Percentiles rank a stretch among this genome's conserved stretches.
These are phyloP conservation scores for Pseudogymnoascus destructans DNA, from an alignment of 2,329 filamentous ascomycete genomes.

Conservation along the genomic window DNA sequence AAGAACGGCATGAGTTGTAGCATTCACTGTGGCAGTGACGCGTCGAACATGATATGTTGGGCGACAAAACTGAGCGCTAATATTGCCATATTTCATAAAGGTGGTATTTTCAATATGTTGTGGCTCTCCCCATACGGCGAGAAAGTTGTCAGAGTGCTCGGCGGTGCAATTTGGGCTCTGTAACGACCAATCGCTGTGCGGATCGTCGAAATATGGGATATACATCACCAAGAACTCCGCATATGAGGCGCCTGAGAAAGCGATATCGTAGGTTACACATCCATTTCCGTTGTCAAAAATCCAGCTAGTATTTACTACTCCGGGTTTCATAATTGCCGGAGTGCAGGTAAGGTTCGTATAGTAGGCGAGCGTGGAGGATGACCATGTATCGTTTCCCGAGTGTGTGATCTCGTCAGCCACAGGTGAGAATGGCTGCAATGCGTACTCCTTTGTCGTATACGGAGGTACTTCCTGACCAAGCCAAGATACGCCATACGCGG, in stretches of 20 bases:
- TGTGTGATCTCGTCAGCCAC: neutral
- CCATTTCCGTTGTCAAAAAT: slow-evolving; percentile 29
- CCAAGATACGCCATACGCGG: slow-evolving; percentile 34
- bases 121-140: slow-evolving; percentile 22
- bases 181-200: slow-evolving; percentile 27
- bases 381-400: slow-evolving; percentile 14
- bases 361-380: slow-evolving; percentile 24
- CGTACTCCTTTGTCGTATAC: slow-evolving; percentile 33
- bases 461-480: slow-evolving; percentile 32
- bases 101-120: neutral
- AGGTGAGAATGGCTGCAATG: slow-evolving; percentile 31
- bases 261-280: slow-evolving; percentile 24
- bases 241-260: neutral
- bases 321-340: slow-evolving; percentile 21
- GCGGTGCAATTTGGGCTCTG: slow-evolving; percentile 24
- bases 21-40: slow-evolving; percentile 30
- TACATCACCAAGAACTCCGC: slow-evolving; percentile 5
- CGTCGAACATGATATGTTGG: slow-evolving; percentile 34
- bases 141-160: slow-evolving; percentile 29
- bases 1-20: slow-evolving; percentile 18
- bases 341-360: slow-evolving; percentile 30
- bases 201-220: slow-evolving; percentile 26
- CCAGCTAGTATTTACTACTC: too few species aligned
- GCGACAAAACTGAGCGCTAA: slow-evolving; percentile 32
- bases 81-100: slow-evolving; percentile 11